Percentiles rank a stretch among this genome's conserved stretches.
Evolutionary conservation across 441 rosid species (phyloP).

Genomic region (Geranium incanum): DNA sequence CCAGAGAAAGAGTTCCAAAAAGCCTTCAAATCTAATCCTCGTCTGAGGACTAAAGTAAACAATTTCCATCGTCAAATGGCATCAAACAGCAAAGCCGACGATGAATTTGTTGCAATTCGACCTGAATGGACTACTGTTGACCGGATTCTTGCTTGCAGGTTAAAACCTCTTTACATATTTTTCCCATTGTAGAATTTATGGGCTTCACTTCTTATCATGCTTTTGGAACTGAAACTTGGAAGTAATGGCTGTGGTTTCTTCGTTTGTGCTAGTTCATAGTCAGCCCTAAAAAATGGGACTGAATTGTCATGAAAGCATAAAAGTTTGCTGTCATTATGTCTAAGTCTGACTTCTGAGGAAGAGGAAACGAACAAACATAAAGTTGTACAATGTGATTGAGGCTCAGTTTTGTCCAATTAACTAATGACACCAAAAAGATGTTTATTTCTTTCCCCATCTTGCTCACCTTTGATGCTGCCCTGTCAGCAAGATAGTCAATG

Average conservation of each 20-base stretch:
- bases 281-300: background rate
- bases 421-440: background rate
- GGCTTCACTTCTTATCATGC: too few species aligned
- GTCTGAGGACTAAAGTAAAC: conserved; percentile 82
- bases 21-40: conserved; percentile 91
- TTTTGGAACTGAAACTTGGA: background rate
- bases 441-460: background rate
- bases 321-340: conserved; percentile 2
- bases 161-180: conserved; percentile 23
- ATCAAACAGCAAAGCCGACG: conserved; percentile 59
- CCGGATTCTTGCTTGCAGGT: conserved; percentile 94
- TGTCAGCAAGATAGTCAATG: background rate
- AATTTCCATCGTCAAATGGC: conserved; percentile 76
- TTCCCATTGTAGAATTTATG: background rate
- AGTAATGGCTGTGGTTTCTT: background rate
- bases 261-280: conserved; percentile 11
- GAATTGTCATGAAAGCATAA: background rate
- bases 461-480: background rate
- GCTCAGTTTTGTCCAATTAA: background rate
- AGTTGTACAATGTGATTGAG: background rate
- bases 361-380: background rate
- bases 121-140: conserved; percentile 99
- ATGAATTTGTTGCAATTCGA: conserved; percentile 80
- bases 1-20: conserved; percentile 87
- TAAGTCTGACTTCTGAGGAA: background rate